Conservation (phyloP, 768 basidiomycete genomes). For the Mycena metata region DNA sequence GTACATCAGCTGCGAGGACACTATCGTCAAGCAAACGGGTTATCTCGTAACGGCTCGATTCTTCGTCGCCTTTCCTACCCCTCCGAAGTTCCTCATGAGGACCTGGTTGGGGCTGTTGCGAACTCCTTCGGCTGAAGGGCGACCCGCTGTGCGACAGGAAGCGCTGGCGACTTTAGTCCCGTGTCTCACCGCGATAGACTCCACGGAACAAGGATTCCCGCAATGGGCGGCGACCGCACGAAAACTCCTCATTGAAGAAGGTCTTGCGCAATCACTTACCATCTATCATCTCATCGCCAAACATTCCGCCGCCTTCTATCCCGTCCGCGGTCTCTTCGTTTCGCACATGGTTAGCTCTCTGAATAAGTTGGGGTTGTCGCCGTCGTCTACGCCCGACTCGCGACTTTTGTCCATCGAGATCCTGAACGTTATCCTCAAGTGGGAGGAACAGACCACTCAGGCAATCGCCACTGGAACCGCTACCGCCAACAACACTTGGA, state of each 20-base stretch:
- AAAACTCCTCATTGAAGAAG: slow-evolving; percentile 90
- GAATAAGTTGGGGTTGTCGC: slow-evolving; percentile 86
- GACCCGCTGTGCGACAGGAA: slow-evolving; percentile 81
- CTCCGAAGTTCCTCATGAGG: slow-evolving; percentile 89
- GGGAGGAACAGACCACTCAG: slow-evolving; percentile 82
- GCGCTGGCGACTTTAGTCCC: slow-evolving; percentile 91
- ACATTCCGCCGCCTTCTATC: slow-evolving; percentile 92
- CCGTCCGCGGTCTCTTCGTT: slow-evolving; percentile 92
- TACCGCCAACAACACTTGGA: slow-evolving; percentile 61
- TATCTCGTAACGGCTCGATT: slow-evolving; percentile 93
- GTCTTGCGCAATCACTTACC: slow-evolving; percentile 75
- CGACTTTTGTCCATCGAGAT: slow-evolving; percentile 92
- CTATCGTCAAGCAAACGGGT: slow-evolving; percentile 92
- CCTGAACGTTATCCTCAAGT: slow-evolving; percentile 91
- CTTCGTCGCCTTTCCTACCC: slow-evolving; percentile 89
- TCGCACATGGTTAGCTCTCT: slow-evolving; percentile 94
- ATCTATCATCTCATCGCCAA: slow-evolving; percentile 95
- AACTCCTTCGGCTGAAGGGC: slow-evolving; percentile 78
- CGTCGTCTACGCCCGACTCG: slow-evolving; percentile 80
- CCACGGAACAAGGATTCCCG: slow-evolving; percentile 70
- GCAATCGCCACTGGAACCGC: slow-evolving; percentile 42
- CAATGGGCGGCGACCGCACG: slow-evolving; percentile 92
- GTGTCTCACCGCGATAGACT: slow-evolving; percentile 76
- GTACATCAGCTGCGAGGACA: slow-evolving; percentile 87
- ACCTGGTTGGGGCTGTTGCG: slow-evolving; percentile 93